A percentile compares a stretch with the other conserved stretches of the same genome.
phyloP scores from a whole-genome alignment of 352 stramenopile genomes.

The Phytophthora gonapodyides region DNA sequence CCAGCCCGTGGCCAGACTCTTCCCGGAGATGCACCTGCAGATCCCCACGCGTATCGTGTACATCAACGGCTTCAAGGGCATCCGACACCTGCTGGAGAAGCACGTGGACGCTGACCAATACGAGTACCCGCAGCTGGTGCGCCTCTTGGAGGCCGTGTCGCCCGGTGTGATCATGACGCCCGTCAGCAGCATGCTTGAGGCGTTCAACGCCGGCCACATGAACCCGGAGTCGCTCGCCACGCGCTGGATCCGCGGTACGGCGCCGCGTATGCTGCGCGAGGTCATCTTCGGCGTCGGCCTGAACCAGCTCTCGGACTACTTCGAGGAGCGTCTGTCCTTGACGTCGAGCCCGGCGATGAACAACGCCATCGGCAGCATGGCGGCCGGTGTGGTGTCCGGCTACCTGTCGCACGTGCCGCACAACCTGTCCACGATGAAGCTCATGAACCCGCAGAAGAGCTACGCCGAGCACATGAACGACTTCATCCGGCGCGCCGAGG shows the following conservation, averaged over 20 bases:
- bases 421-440: constrained; percentile 96
- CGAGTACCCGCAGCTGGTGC: constrained; percentile 79
- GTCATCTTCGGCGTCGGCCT: constrained; percentile 94
- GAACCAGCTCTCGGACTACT: constrained; percentile 95
- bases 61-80: constrained; percentile 94
- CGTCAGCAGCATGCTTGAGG: constrained; percentile 91
- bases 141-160: constrained; percentile 78
- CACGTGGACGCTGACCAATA: constrained; percentile 84
- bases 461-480: constrained; percentile 86
- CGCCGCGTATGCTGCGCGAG: constrained; percentile 86
- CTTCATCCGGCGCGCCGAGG: constrained; percentile 82
- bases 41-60: constrained; percentile 93
- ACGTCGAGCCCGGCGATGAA: constrained; percentile 71
- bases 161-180: constrained; percentile 94
- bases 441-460: constrained; percentile 92
- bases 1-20: constrained; percentile 79
- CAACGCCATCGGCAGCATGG: constrained; percentile 89
- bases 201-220: constrained; percentile 93
- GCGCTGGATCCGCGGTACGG: constrained; percentile 90
- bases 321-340: constrained; percentile 89
- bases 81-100: constrained; percentile 87
- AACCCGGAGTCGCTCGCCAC: constrained; percentile 90
- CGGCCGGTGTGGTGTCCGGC: constrained; percentile 89
- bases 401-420: constrained; percentile 96
- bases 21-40: constrained; percentile 95